A percentile compares a stretch with the other conserved stretches of the same genome.
Conservation (phyloP, 108 stramenopile genomes). For the Cyclotella cryptica region DNA sequence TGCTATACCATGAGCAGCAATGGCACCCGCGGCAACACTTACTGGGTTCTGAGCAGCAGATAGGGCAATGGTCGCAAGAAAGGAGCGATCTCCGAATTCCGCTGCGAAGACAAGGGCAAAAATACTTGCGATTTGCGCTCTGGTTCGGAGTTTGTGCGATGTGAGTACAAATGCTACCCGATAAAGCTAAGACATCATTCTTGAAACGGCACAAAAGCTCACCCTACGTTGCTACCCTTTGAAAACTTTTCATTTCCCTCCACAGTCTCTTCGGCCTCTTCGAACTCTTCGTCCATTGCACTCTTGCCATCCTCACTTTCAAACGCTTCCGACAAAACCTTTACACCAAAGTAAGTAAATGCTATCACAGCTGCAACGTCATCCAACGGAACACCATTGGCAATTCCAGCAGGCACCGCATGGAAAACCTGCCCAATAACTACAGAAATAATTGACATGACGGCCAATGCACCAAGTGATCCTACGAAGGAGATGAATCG, state of each 20-base stretch:
- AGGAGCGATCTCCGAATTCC: constrained; percentile 95
- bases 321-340: constrained; percentile 93
- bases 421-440: constrained; percentile 96
- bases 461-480: constrained; percentile 90
- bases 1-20: constrained; percentile 93
- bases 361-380: constrained; percentile 92
- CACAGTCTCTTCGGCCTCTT: constrained; percentile 93
- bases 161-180: background rate
- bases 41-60: constrained; percentile 96
- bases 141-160: constrained; percentile 18
- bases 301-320: constrained; percentile 70
- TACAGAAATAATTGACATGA: constrained; percentile 96
- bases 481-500: constrained; percentile 92
- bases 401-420: constrained; percentile 81
- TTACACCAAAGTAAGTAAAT: constrained; percentile 98
- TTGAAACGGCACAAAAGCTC: constrained; percentile 23
- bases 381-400: constrained; percentile 88
- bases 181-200: background rate
- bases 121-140: constrained; percentile 75
- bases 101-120: constrained; percentile 94
- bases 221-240: constrained; percentile 57
- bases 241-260: constrained; percentile 57
- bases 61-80: constrained; percentile 98
- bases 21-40: constrained; percentile 92
- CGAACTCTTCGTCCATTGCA: constrained; percentile 95